Percentiles rank a stretch among this genome's conserved stretches.
Conservation (phyloP, 2,329 filamentous ascomycete genomes). For the Fonsecaea multimorphosa region DNA sequence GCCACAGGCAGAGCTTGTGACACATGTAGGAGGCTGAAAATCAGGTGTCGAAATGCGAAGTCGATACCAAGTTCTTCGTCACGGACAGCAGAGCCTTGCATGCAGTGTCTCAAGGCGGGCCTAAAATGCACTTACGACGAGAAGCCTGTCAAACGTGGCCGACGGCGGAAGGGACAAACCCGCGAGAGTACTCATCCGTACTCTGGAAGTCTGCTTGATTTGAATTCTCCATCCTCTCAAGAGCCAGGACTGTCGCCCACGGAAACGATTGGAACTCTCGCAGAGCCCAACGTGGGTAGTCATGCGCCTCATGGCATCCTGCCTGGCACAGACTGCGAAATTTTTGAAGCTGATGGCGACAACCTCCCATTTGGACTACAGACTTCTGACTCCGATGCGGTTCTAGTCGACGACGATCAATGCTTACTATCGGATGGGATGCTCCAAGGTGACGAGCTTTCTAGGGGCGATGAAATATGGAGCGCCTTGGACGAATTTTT, state of each 20-base stretch:
- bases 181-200: not conserved
- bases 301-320: not conserved
- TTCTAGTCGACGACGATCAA: not conserved
- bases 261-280: not conserved
- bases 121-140: conserved; percentile 17
- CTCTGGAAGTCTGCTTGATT: not conserved
- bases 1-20: conserved; percentile 18
- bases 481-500: conserved; percentile 19
- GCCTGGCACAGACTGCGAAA: not conserved
- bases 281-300: not conserved
- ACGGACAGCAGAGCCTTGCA: not conserved
- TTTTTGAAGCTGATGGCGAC: not conserved
- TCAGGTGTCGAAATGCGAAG: conserved; percentile 17
- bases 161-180: conserved; percentile 11
- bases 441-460: not conserved
- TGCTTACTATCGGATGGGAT: not conserved
- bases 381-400: not conserved
- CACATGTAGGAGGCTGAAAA: conserved; percentile 19
- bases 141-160: conserved; percentile 17
- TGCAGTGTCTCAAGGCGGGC: conserved; percentile 10
- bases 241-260: not conserved
- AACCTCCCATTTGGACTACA: not conserved
- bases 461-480: conserved; percentile 17
- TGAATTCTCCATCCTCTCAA: conserved; percentile 4
- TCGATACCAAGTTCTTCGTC: not conserved